Base-by-base conservation (phyloP, 1,139 yeast genomes). In the Suhomyces taliae region DNA sequence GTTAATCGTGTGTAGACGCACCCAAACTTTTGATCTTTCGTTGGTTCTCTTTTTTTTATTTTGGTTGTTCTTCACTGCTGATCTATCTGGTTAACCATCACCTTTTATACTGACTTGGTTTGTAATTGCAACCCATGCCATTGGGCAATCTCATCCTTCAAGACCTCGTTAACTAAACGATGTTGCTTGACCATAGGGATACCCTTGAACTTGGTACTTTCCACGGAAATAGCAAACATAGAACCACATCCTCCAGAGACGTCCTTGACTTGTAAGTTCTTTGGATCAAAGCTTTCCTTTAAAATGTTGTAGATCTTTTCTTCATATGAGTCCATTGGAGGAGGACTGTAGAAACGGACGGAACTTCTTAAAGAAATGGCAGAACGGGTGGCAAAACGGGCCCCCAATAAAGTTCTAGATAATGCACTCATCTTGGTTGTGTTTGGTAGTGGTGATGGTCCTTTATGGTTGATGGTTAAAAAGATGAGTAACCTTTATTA, bases 161-260 rank as follows among this genome's bases (percentile, higher is more conserved):
- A 74, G 4, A 85, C 74, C 47, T 82, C 82, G 67, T 93, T 93
- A 26, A 93, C 98, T 59, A 91, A 67, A 52, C 96, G 78, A 62
- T 93, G 99, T 66, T 93, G 99, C 62, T 90, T 90, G 54, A 93
- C 78, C 83, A 89, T 88, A 3, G 89, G 74, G 39, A 88, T 64
- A 0, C 96, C 96, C 57, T 86, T 82, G 69, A 93, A 93, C 60
- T 81, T 73, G 2, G 73, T 74, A 48, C 96, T 85, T 37, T 84
- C 87, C 24, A 95, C 81, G 51, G 79, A 73, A 44, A 93, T 93
- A 40, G 96, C 90, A 69, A 90, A 95, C 98, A 93, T 93, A 4
- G 97, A 90, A 0, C 99, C 99, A 70, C 99, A 95, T 0, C 99
- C 99, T 24, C 80, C 98, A 27, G 95, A 85, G 6, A 91, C 85